These are phyloP conservation scores for Coprinopsis marcescibilis DNA, from an alignment of 768 basidiomycete genomes.

Conservation along the genomic window DNA sequence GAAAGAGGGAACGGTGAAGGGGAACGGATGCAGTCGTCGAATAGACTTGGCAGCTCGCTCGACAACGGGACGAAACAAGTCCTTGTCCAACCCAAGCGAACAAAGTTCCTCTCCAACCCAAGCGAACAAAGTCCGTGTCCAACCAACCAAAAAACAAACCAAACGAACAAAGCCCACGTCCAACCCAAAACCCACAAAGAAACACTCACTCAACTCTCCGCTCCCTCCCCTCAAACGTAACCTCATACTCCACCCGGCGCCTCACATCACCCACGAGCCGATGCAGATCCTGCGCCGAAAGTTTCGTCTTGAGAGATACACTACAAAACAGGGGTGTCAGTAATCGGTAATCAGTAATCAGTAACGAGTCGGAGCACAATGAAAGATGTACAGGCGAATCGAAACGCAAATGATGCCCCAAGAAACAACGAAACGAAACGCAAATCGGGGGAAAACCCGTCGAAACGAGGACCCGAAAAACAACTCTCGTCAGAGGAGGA, in stretches of 20 bases:
- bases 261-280: conserved; percentile 69
- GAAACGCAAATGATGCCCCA: too few relatives aligned
- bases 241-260: conserved; percentile 67
- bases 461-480: too few relatives aligned
- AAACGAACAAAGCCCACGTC: neutral
- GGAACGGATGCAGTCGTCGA: neutral
- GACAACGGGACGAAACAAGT: neutral
- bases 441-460: too few relatives aligned
- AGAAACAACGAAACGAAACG: too few relatives aligned
- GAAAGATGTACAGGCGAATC: too few relatives aligned
- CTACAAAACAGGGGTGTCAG: conserved; percentile 34
- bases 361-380: too few relatives aligned
- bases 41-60: neutral
- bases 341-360: neutral
- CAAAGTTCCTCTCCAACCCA: neutral
- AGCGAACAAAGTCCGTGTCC: too few relatives aligned
- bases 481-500: too few relatives aligned
- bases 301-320: conserved; percentile 75
- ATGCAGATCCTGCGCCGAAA: conserved; percentile 66
- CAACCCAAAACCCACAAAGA: conserved; percentile 1
- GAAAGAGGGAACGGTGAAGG: too few relatives aligned
- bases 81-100: neutral
- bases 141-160: neutral
- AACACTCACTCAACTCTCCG: conserved; percentile 47
- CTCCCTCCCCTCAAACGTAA: conserved; percentile 54